Evolutionary conservation across 2,329 filamentous ascomycete species (phyloP).

Genomic region (Immersiporthe knoxdaviesiana): DNA sequence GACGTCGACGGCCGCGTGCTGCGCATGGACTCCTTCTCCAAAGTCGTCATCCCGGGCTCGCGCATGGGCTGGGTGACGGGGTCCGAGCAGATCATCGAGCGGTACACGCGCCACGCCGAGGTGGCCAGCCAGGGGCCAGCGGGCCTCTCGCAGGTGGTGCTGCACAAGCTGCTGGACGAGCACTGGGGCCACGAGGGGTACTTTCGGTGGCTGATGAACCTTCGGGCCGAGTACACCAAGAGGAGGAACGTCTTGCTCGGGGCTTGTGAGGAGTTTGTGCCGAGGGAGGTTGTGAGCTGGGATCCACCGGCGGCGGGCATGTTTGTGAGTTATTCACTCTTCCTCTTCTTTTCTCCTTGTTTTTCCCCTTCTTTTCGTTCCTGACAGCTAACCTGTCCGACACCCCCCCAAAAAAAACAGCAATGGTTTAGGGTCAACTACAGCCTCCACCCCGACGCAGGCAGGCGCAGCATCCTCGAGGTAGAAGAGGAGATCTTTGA

Average conservation of each 20-base stretch:
- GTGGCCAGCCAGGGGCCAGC: constrained; percentile 82
- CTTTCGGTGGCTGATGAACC: constrained; percentile 82
- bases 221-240: constrained; percentile 79
- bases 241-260: constrained; percentile 76
- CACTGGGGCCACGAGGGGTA: constrained; percentile 93
- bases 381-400: background rate
- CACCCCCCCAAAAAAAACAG: constrained; percentile 39
- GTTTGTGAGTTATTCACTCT: constrained; percentile 70
- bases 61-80: constrained; percentile 89
- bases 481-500: constrained; percentile 90
- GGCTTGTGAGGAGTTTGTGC: constrained; percentile 79
- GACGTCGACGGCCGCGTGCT: constrained; percentile 87
- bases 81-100: constrained; percentile 80
- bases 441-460: constrained; percentile 64
- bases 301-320: constrained; percentile 82
- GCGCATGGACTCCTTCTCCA: constrained; percentile 91
- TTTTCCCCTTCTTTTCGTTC: background rate
- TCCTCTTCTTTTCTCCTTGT: background rate
- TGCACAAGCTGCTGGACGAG: constrained; percentile 91
- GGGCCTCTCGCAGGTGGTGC: constrained; percentile 79
- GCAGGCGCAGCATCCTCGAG: constrained; percentile 57
- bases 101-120: constrained; percentile 82
- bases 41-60: constrained; percentile 82
- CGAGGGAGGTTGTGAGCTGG: constrained; percentile 77
- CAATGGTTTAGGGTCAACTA: constrained; percentile 76